Base-by-base conservation (phyloP, 2,329 filamentous ascomycete species). In the Sporothrix schenckii region DNA sequence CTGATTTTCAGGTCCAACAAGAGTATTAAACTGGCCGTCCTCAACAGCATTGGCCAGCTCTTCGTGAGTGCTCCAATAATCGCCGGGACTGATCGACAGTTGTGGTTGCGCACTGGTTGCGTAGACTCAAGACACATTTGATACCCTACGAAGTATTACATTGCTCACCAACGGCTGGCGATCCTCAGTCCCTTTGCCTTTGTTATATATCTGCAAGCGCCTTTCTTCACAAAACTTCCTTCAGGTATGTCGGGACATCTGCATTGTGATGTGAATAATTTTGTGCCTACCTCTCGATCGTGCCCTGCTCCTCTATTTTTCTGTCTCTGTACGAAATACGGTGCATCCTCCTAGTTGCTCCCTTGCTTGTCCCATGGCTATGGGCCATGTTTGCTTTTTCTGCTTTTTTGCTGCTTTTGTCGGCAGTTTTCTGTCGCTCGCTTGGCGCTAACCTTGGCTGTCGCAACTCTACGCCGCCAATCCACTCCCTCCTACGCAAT, bases 371-470 rank as follows among this genome's bases (percentile, higher is more conserved):
- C 13, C 30, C 10, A 19, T 41, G 14, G 41, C 27, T 34, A 34
- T 34, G 34, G 34, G 34, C 41, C 41, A 13, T 44, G 2, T 44
- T 44, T 44, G 11, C 41, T 44, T 13, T 44, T 44, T 44, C 30
- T 34, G 24, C 19, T 4, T 41, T 30, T 24, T 41, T 24, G 44
- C 49, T 41, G 49, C 65, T 44, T 14, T 56, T 67, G 41, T 19
- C 30, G 44, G 39, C n/a, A 14, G 11, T 16, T 44, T 44, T n/a
- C 50, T 41, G 30, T 34, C 21, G 16, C 27, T 16, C 39, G 49
- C 61, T 66, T 66, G 69, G 69, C 61, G 69, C 34, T 56, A 44
- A 49, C 27, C 41, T 70, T 66, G 52, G 68, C 44, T 60, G 52
- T 47, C 63, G 63, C 50, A 70, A 39, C 56, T 50, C 30, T 13